Evolutionary conservation across 163 green algal genomes (phyloP), one percentile per base, ranked within the genome.

Genomic region (Chlorella variabilis): DNA sequence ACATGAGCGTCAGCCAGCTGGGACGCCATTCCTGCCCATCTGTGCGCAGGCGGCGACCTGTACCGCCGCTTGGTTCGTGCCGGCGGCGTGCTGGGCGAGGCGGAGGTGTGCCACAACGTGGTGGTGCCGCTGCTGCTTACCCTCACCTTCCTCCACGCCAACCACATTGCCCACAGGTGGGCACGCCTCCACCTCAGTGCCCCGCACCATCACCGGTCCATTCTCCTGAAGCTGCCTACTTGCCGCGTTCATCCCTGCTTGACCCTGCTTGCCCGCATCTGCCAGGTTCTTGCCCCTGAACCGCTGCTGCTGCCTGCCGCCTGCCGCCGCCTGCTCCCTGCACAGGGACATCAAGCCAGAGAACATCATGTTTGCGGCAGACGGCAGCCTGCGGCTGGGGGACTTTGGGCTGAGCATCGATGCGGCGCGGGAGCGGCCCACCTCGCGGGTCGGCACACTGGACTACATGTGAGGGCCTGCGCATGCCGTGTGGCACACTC

Each of bases 401-500:
- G 73, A 80, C 56, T 80, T 80, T 80, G 73, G 73, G 73, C 56
- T 80, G 73, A 69, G 56, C 56, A 80, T 80, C 20, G 73, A 80
- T 17, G 38, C 73, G 1, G 36, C 34, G 1, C n/a, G 34, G 73
- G 73, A 80, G 73, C 73, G 73, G 4, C 73, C 73, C 56, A 80
- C 73, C 27, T 80, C 73, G 4, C 73, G 73, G 0, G 73, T 80
- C 4, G 73, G 73, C 73, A 80, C 73, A 1, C 73, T 80, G 27
- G 73, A 80, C 38, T 80, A 80, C 56, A 80, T 80, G 73, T 80
- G 56, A 59, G 73, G 15, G 20, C 27, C 42, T 15, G 2, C 2
- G 54, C 15, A n/a, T 25, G 54, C 15, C 5, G n/a, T n/a, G n/a
- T n/a, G n/a, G n/a, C n/a, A n/a, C n/a, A n/a, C n/a, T n/a, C n/a